Evolutionary conservation across 345 rosid genomes (phyloP), one percentile per base, ranked within the genome.

Genomic region (Odontarrhena argentea): DNA sequence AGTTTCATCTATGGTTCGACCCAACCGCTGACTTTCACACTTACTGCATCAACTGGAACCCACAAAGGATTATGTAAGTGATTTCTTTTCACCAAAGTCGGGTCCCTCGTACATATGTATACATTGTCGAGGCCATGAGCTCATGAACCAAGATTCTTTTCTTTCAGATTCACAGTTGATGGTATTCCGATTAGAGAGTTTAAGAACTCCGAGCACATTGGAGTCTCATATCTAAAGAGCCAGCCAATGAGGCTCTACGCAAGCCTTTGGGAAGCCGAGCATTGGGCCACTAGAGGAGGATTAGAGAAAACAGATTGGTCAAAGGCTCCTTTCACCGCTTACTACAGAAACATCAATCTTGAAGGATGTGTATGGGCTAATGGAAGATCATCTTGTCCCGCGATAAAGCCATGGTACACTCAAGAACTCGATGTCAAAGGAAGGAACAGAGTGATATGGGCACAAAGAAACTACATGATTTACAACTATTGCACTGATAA

Each of bases 251-350:
- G 83, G 15, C 48, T 85, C 2, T 69, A 82, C 24, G 80, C 85
- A 0, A 82, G 85, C 18, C 63, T 87, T 0, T 85, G 91, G 89
- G 81, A 85, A 69, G 94, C 89, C 0, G 91, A 85, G 55, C 76
- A 85, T 43, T 85, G 86, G 91, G 88, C 88, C 0, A 85, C 90
- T 8, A 77, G 85, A 12, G 91, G 90, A 3, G 88, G 87, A 1
- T 63, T 77, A n/a, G 80, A 82, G 14, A 83, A 85, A 81, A 82
- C 78, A 9, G 83, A 85, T 59, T 84, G 89, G 89, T 63, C 77
- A 5, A 67, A 70, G 45, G 87, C 91, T 14, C 91, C 91, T 2
- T 84, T 87, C 72, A 69, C 70, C 1, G 83, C 94, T 51, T 82
- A 84, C 30, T 85, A 74, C 49, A 74, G 87, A 60, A 82, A 78